These are phyloP conservation scores for Bretziella fagacearum DNA, from an alignment of 2,329 filamentous ascomycete genomes.

Conservation along the genomic window DNA sequence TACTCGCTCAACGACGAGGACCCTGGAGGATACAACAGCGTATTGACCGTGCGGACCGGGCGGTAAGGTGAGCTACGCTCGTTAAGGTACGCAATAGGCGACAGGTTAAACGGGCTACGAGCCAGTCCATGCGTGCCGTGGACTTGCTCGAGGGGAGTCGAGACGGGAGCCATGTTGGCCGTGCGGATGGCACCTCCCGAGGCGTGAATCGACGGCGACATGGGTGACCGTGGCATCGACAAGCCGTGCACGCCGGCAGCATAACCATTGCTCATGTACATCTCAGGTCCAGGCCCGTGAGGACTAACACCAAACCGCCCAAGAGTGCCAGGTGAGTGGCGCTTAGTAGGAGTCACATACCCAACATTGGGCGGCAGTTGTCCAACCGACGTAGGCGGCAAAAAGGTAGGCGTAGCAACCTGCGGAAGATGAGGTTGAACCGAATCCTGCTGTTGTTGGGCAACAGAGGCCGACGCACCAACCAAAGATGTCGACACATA, in stretches of 20 bases:
- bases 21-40: constrained; percentile 64
- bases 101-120: constrained; percentile 31
- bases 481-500: background rate
- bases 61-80: constrained; percentile 86
- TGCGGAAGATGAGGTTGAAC: constrained; percentile 2
- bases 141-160: constrained; percentile 1
- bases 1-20: constrained; percentile 53
- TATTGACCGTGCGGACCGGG: constrained; percentile 76
- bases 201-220: constrained; percentile 15
- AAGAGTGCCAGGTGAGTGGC: constrained; percentile 33
- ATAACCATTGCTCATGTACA: background rate
- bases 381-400: constrained; percentile 6
- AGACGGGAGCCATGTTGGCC: background rate
- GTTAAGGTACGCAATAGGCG: constrained; percentile 72
- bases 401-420: constrained; percentile 1
- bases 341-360: constrained; percentile 36
- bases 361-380: constrained; percentile 14
- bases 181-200: constrained; percentile 6
- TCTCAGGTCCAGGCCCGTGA: background rate
- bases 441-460: background rate
- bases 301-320: constrained; percentile 23
- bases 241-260: too few species aligned
- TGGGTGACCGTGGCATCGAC: constrained; percentile 36
- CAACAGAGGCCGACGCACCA: background rate
- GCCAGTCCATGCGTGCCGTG: background rate